Evolutionary conservation across 2,329 filamentous ascomycete species (phyloP).

Genomic region (Davidsoniella australis): DNA sequence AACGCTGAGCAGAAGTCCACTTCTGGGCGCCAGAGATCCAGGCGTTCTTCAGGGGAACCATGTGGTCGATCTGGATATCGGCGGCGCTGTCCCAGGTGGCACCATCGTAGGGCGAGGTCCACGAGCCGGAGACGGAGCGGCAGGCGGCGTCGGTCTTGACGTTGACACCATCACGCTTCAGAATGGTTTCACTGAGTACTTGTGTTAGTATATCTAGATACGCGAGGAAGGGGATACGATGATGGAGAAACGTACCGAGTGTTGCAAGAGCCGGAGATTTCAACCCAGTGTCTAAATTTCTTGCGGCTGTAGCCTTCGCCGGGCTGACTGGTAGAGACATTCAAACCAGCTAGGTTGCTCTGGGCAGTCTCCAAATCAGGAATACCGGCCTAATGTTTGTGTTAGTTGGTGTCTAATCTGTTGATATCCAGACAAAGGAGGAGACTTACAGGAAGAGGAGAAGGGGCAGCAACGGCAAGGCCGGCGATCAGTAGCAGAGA

Average conservation of each 20-base stretch:
- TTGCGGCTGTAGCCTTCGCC: conserved; percentile 44
- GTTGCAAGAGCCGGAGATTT: conserved; percentile 49
- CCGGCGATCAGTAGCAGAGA: conserved; percentile 16
- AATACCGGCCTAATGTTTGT: conserved; percentile 34
- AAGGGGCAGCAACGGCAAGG: conserved; percentile 16
- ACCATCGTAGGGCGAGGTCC: conserved; percentile 60
- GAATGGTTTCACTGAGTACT: conserved; percentile 40
- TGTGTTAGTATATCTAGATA: not conserved
- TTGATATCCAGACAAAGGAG: not conserved
- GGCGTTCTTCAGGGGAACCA: conserved; percentile 66
- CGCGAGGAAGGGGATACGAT: not conserved
- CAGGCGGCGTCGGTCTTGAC: conserved; percentile 45
- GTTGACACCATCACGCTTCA: conserved; percentile 53
- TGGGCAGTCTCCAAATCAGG: conserved; percentile 41
- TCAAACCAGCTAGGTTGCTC: conserved; percentile 39
- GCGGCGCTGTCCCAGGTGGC: conserved; percentile 48
- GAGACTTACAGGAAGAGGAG: conserved; percentile 17
- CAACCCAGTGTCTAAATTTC: conserved; percentile 57
- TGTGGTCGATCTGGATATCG: conserved; percentile 68
- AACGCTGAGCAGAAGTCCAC: conserved; percentile 53
- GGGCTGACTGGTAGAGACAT: conserved; percentile 36
- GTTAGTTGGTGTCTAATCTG: not conserved
- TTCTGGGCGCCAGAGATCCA: conserved; percentile 59
- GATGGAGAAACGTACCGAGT: conserved; percentile 29
- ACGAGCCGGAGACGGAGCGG: conserved; percentile 45